A percentile compares a stretch with the other conserved stretches of the same genome.
Evolutionary conservation across 2,329 filamentous ascomycete genomes (phyloP).

Genomic region (Colletotrichum sp.): DNA sequence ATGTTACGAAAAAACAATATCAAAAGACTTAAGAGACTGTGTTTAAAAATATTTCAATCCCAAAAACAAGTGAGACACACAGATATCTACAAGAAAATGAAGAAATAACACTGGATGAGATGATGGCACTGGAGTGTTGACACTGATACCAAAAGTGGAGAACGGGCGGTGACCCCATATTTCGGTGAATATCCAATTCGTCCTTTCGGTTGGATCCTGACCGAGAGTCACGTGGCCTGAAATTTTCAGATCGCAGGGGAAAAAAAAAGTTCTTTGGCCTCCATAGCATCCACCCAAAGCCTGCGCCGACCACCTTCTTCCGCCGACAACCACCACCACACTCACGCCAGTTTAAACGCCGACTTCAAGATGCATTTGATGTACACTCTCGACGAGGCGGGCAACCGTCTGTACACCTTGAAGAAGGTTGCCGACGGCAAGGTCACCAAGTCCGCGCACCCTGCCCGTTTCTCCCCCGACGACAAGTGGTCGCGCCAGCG

Average conservation of each 20-base stretch:
- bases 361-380: slow-evolving; percentile 19
- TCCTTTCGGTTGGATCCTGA: neutral
- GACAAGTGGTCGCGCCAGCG: slow-evolving; percentile 98
- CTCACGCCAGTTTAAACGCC: neutral
- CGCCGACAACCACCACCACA: neutral
- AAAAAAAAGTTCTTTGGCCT: slow-evolving; percentile 9
- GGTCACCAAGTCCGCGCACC: slow-evolving; percentile 95
- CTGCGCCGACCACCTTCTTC: neutral
- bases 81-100: neutral
- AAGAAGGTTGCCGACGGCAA: slow-evolving; percentile 88
- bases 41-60: neutral
- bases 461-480: slow-evolving; percentile 95
- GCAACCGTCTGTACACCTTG: slow-evolving; percentile 93
- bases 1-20: neutral
- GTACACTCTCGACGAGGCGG: slow-evolving; percentile 84
- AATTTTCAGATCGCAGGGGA: neutral
- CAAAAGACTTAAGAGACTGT: accelerated
- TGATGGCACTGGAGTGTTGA: neutral
- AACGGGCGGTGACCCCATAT: neutral
- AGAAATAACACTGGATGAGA: neutral
- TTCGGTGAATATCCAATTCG: neutral
- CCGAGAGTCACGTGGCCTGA: neutral
- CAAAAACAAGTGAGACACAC: neutral
- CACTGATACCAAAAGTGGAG: neutral
- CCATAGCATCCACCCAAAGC: neutral